Evolutionary conservation across 768 basidiomycete genomes (phyloP), one percentile per base, ranked within the genome.

Genomic region (Tylopilus felleus): DNA sequence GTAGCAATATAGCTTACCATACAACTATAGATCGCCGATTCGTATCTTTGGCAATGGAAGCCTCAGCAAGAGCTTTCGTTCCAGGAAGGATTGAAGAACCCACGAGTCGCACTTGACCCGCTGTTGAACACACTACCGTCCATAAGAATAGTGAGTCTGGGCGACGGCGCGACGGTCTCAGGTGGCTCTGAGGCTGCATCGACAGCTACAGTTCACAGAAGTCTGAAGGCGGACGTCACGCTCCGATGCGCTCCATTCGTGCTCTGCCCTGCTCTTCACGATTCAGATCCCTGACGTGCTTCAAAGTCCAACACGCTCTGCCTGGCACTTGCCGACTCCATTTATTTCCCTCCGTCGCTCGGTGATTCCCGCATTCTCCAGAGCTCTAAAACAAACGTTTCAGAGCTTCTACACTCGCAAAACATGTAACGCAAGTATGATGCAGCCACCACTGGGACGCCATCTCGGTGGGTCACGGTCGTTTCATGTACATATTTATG

Each of bases 341-440:
- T 25, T 23, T 13, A 10, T 23, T 14, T 14, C 40, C 40, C 46
- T 72, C 21, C 40, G 28, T 25, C 49, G 23, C 27, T 45, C 51
- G 44, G 43, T 39, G 19, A 52, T 39, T 39, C 3, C 43, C 51
- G 29, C 21, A 17, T 7, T n/a, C 28, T 12, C 14, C 21, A 17
- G 35, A 17, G 4, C 2, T 22, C 14, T 14, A 14, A 14, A 12
- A 12, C 33, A 33, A 33, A 33, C 33, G 33, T 43, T 43, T 43
- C 40, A 7, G 41, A 16, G 19, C 17, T 17, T 12, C 22, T 8
- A 22, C 14, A 16, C 10, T 5, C 42, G 16, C 14, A 25, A 8
- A 25, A 27, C 17, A 5, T 43, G 21, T 35, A 42, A 53, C 28
- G 8, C 21, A 31, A 19, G 19, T 23, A 10, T 28, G 22, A 28